Evolutionary conservation across 2,329 filamentous ascomycete genomes (phyloP), one percentile per base, ranked within the genome.

Genomic region (Fusarium haematococcum): DNA sequence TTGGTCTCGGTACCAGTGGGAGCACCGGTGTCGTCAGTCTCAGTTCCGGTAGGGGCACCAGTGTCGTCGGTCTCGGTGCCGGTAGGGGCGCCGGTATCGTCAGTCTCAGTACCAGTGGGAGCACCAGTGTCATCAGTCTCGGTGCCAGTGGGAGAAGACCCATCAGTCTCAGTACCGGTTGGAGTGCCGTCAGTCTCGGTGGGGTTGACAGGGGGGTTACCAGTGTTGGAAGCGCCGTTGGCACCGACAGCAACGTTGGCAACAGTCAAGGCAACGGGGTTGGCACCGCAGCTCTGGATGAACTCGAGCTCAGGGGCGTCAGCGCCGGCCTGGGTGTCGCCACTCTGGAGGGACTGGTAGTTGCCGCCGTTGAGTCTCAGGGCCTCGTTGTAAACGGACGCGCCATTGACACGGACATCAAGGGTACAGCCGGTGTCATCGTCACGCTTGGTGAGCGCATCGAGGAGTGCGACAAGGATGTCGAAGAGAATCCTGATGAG

Each of bases 1-100:
- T 30, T 37, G 3, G 57, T 60, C 25, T 61, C 60, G 10, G 69
- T 71, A 23, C 64, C 66, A 63, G 82, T 77, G 33, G 80, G 69
- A 2, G 27, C 27, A 8, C 27, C 27, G 2, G 27, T 27, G 6
- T 27, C 77, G 20, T 56, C 76, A 9, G 79, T 75, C 6, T 76
- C 75, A 2, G 78, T 25, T 1, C 30, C 48, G 11, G 50, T 69
- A 2, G 56, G 75, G 3, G 6, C 27, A 8, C 27, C 39, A 1
- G 18, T 20, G 16, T 6, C 52, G 4, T 33, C 33, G 9, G n/a
- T 76, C 7, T 71, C 71, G 1, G 80, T 79, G 23, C 79, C 37
- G 5, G 57, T 43, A 5, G 35, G 75, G 6, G 6, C 27, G 7
- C 27, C 39, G 2, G 18, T 20, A 16, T 3, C 52, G 1, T 33